Conservation (phyloP, 2,329 filamentous ascomycete genomes). For the Moelleriella libera region DNA sequence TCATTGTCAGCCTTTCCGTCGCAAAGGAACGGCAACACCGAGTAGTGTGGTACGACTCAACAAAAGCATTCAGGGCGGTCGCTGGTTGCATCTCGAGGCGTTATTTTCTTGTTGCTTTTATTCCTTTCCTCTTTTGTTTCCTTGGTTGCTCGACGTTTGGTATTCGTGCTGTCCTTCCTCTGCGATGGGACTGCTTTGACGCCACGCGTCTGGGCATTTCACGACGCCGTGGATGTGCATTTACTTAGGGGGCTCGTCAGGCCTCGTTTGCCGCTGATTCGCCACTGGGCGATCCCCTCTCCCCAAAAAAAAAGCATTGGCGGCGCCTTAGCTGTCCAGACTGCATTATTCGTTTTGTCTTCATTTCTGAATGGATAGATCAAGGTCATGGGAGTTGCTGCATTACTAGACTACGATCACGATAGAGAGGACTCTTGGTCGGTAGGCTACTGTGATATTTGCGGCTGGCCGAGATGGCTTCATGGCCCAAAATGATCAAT, state of each 20-base stretch:
- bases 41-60: conserved; percentile 3
- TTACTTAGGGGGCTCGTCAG: not conserved
- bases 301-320: conserved; percentile 1
- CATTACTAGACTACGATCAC: conserved; percentile 25
- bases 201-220: not conserved
- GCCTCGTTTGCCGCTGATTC: not conserved
- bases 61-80: conserved; percentile 13
- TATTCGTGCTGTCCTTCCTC: no score
- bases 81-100: conserved; percentile 23
- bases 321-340: conserved; percentile 14
- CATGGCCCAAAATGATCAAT: conserved; percentile 14
- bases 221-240: not conserved
- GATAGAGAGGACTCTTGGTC: conserved; percentile 20
- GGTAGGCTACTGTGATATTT: conserved; percentile 13
- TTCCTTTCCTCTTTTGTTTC: not conserved
- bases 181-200: not conserved
- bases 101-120: conserved; percentile 14
- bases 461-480: conserved; percentile 18
- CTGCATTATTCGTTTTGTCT: conserved; percentile 11
- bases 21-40: not conserved
- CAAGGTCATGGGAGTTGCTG: conserved; percentile 19
- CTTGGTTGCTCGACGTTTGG: no score
- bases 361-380: conserved; percentile 15
- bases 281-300: not conserved
- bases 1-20: conserved; percentile 1